Base-by-base conservation (phyloP, 208 protist species). In the Crithidia expoeki region DNA sequence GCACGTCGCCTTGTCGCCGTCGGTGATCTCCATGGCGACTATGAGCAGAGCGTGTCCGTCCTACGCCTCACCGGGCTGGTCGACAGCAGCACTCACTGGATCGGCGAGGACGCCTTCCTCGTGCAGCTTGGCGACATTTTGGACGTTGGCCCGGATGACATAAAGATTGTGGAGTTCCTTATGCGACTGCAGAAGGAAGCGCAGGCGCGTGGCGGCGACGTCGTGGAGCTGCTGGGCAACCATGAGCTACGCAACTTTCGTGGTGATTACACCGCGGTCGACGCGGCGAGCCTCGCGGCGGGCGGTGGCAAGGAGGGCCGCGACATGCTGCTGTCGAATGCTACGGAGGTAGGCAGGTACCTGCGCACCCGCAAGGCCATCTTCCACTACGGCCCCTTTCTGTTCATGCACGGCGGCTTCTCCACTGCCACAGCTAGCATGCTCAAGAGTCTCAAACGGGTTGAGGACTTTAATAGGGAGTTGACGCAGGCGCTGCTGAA, bases 331-430 rank as follows among this genome's bases (percentile, higher is more conserved):
- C 80, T 94, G 28, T 95, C 92, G 11, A 94, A 91, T 55, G 47
- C 68, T 66, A 86, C 86, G 47, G 69, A 79, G 19, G 16, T 96
- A 2, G 93, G 90, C 23, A 64, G 69, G 40, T 95, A 95, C 71
- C 70, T 95, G 56, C 85, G 90, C 32, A 93, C 87, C 2, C 83
- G 86, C 58, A 85, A 89, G 56, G 88, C 86, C 27, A 87, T 92
- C 32, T 93, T 80, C 72, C 86, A 84, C 67, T 80, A 93, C 52
- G 85, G 86, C n/a, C 81, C 84, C 7, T 96, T 92, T 66, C 79
- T 96, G 60, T 97, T 97, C 65, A 93, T 95, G 86, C 91, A 97
- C 69, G 93, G 88, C n/a, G 93, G 93, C 17, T 86, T 97, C 62
- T 94, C 90, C n/a, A 81, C 79, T 23, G 85, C 81, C 7, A 93